A percentile compares a stretch with the other conserved stretches of the same genome.
phyloP scores from a whole-genome alignment of 1,139 yeast genomes.

The Debaryomyces sp. region DNA sequence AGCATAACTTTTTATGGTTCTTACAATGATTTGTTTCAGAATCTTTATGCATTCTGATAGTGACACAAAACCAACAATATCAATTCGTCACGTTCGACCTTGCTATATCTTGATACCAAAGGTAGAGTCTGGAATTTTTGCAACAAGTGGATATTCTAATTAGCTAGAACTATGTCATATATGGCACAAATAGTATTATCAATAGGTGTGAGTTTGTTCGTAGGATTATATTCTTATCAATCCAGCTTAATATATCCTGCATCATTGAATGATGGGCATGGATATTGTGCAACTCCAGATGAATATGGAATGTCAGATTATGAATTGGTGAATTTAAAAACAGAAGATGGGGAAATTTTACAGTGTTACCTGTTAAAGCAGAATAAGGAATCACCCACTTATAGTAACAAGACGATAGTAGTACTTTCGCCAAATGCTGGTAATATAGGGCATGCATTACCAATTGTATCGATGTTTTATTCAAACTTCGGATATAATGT shows the following conservation, averaged over 20 bases:
- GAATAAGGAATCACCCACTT: constrained; percentile 39
- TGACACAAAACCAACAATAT: too few species aligned
- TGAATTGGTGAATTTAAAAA: constrained; percentile 60
- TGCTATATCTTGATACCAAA: not conserved
- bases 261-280: constrained; percentile 74
- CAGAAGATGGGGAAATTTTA: constrained; percentile 63
- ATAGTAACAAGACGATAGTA: constrained; percentile 69
- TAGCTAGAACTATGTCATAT: not conserved
- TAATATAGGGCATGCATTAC: constrained; percentile 90
- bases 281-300: constrained; percentile 78
- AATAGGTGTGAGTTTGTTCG: constrained; percentile 42
- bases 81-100: not conserved
- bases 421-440: constrained; percentile 95
- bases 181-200: constrained; percentile 36
- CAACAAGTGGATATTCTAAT: not conserved
- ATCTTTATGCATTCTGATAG: too few species aligned
- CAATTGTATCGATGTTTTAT: constrained; percentile 75
- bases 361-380: constrained; percentile 53
- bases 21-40: too few species aligned
- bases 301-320: constrained; percentile 65
- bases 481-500: constrained; percentile 73
- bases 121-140: not conserved
- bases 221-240: constrained; percentile 71
- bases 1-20: too few species aligned
- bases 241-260: constrained; percentile 78